Percentiles rank a stretch among this genome's conserved stretches.
Evolutionary conservation across 2,329 filamentous ascomycete species (phyloP).

Genomic region (Ophiostoma ips): DNA sequence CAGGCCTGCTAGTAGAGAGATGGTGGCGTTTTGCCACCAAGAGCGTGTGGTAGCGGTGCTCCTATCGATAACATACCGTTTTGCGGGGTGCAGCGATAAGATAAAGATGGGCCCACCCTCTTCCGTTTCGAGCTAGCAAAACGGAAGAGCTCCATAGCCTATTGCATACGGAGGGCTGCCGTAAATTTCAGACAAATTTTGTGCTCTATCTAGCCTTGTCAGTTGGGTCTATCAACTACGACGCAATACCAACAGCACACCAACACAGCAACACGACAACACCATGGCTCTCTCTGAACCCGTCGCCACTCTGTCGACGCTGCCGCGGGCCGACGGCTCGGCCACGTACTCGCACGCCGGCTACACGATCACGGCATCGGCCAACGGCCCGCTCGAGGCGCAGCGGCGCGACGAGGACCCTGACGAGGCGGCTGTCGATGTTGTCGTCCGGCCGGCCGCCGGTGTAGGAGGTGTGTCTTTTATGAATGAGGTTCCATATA

Average conservation of each 20-base stretch:
- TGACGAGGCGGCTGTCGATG: conserved; percentile 81
- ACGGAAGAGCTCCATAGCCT: background rate
- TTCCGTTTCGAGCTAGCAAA: background rate
- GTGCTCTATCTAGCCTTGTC: background rate
- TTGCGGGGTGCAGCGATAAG: background rate
- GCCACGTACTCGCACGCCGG: conserved; percentile 62
- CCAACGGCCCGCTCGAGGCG: conserved; percentile 89
- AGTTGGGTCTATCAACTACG: background rate
- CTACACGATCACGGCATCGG: conserved; percentile 69
- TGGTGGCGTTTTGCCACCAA: too few relatives aligned
- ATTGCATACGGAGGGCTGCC: background rate
- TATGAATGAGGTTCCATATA: too few relatives aligned
- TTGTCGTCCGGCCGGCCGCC: conserved; percentile 73
- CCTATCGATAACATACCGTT: background rate
- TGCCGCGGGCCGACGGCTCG: conserved; percentile 66
- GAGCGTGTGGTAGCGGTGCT: too few relatives aligned
- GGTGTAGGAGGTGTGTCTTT: conserved; percentile 65
- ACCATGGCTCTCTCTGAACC: conserved; percentile 37
- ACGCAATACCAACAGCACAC: background rate
- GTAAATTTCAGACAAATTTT: conserved; percentile 1
- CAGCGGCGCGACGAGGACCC: conserved; percentile 78
- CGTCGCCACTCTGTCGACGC: conserved; percentile 38
- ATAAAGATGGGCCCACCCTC: background rate
- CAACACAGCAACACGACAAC: background rate
- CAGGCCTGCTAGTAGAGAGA: too few relatives aligned